Base-by-base conservation (phyloP, 129 eudicot genomes). In the Arctium lappa region DNA sequence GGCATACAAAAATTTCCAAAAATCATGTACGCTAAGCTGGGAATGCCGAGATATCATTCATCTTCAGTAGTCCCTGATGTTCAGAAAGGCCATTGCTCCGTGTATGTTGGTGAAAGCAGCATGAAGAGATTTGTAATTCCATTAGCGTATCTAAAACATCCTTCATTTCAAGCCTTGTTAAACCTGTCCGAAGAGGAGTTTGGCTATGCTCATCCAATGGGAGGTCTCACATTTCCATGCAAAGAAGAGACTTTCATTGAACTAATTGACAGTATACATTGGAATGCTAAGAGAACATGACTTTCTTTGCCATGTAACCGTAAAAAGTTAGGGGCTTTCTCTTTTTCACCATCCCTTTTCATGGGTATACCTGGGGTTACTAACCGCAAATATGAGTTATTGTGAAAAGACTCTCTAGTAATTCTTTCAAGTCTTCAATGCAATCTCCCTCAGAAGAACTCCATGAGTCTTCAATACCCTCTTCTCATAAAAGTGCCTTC, bases 241-340 rank as follows among this genome's bases (percentile, higher is more conserved):
- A 38, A 48, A 15, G 77, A 73, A 36, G 77, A 72, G 68, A 42
- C 68, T 22, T 84, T 84, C 56, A 62, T 72, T n/a, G 40, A 72
- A 4, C 66, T 56, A 56, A 56, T 56, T 16, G 29, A 56, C 22
- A n/a, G 1, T 56, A 15, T 56, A 56, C 8, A 56, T 15, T 56
- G 29, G 7, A 53, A 3, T 53, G 27, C 16, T 56, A 16, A 56
- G 27, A 56, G 27, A 56, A 56, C 66, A 15, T 56, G 66, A 56
- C 0, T 56, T 56, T 1, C 66, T n/a, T 60, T 60, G 68, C 2
- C n/a, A 60, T 16, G 68, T 60, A 60, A n/a, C 27, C 8, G 68
- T 60, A 56, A 60, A 60, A 16, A 56, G 6, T 56, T 56, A 16
- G 66, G 29, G 12, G 66, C 22, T 53, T 13, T 53, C 6, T 53